Evolutionary conservation across 345 rosid genomes (phyloP).

Genomic region (Linum trigynum): DNA sequence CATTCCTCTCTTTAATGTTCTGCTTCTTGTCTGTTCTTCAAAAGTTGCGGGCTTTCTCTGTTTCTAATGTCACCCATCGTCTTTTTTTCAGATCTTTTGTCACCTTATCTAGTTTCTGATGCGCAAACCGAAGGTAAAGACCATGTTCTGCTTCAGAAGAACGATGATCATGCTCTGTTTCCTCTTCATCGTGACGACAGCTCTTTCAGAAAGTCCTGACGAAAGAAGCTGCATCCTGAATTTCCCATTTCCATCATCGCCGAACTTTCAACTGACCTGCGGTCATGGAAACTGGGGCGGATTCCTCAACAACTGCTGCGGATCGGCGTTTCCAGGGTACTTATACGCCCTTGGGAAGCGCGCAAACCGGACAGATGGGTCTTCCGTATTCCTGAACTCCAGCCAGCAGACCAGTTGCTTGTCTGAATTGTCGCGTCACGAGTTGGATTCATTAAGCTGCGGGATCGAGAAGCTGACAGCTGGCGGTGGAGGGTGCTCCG

Average conservation of each 20-base stretch:
- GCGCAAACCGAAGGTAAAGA: too few species aligned
- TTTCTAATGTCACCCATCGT: too few species aligned
- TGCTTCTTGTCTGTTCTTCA: too few species aligned
- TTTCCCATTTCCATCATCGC: background rate
- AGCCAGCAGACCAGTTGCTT: conserved; percentile 30
- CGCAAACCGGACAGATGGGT: conserved; percentile 28
- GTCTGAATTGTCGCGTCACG: conserved; percentile 14
- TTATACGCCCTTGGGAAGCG: conserved; percentile 24
- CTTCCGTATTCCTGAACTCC: conserved; percentile 19
- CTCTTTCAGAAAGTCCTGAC: conserved; percentile 5
- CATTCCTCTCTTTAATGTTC: too few species aligned
- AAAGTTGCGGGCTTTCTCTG: too few species aligned
- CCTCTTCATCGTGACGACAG: background rate
- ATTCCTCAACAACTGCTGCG: conserved; percentile 26
- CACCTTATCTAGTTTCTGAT: too few species aligned
- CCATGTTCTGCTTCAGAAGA: too few species aligned
- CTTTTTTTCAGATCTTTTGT: too few species aligned
- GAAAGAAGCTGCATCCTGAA: conserved; percentile 18
- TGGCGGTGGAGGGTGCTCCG: conserved; percentile 33
- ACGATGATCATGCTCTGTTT: too few species aligned
- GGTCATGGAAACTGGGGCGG: conserved; percentile 35
- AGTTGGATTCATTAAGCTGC: conserved; percentile 20
- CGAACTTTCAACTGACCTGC: conserved; percentile 9
- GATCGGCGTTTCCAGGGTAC: conserved; percentile 20
- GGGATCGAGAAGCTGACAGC: conserved; percentile 37